Conservation (phyloP, 345 rosid species). For the Citrus reticulata region DNA sequence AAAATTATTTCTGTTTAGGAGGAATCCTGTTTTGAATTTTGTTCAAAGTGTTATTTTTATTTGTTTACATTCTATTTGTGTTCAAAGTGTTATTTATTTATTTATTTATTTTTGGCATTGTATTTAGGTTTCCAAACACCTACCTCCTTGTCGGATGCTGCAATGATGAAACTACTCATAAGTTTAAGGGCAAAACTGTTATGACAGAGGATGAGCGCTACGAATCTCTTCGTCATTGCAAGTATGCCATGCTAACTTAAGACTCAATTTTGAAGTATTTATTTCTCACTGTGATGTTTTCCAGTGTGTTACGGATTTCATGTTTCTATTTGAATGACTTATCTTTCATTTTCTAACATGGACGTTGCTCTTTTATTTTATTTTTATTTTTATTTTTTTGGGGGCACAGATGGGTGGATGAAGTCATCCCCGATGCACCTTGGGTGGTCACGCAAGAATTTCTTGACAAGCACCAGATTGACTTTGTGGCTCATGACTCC, state of each 20-base stretch:
- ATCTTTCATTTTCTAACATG: not conserved
- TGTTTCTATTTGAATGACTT: not conserved
- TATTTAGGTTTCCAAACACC: conserved; percentile 70
- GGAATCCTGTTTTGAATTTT: not conserved
- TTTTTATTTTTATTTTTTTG: not conserved
- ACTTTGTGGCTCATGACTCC: conserved; percentile 85
- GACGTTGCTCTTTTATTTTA: not conserved
- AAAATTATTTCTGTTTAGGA: not conserved
- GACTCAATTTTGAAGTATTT: not conserved
- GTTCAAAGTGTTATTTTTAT: not conserved
- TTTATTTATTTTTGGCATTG: not conserved
- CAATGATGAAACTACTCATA: conserved; percentile 81
- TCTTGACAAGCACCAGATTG: conserved; percentile 73
- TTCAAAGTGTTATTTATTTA: too few relatives aligned
- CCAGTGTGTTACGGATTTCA: not conserved
- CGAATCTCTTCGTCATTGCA: conserved; percentile 97
- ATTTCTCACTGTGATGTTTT: not conserved
- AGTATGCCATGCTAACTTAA: conserved; percentile 37
- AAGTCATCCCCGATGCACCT: conserved; percentile 89
- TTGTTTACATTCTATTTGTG: not conserved
- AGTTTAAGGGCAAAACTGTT: conserved; percentile 86
- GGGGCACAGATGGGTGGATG: conserved; percentile 81
- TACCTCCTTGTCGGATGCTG: conserved; percentile 89
- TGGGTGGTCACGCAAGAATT: conserved; percentile 88
- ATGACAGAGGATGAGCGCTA: conserved; percentile 82